phyloP scores from a whole-genome alignment of 345 rosid genomes.

The Reutealis trisperma region DNA sequence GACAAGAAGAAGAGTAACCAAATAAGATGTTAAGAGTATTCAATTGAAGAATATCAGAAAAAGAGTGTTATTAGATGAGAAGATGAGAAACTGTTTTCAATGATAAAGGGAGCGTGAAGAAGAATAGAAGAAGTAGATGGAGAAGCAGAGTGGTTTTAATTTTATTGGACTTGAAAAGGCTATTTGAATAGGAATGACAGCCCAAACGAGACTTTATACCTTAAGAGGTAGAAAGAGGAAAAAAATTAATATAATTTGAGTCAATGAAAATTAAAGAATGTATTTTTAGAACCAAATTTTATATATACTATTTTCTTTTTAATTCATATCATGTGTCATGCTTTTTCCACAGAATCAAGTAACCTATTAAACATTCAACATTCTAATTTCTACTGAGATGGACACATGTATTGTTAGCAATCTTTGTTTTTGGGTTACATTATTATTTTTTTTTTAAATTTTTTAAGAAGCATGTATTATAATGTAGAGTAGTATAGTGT shows the following conservation, averaged over 20 bases:
- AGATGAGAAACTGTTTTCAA: constrained; percentile 3
- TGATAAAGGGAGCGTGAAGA: constrained; percentile 2
- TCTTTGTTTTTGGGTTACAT: too few species aligned
- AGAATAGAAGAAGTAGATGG: constrained; percentile 11
- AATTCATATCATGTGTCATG: background rate
- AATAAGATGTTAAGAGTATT: background rate
- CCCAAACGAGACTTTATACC: constrained; percentile 27
- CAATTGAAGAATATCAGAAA: background rate
- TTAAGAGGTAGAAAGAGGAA: background rate
- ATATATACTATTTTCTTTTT: too few species aligned
- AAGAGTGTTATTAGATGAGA: background rate
- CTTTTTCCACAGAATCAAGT: constrained; percentile 17
- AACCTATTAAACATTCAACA: constrained; percentile 9
- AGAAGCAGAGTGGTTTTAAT: constrained; percentile 24
- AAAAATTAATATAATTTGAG: constrained; percentile 17
- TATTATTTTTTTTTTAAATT: too few species aligned
- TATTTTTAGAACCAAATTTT: background rate
- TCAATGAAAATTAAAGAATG: constrained; percentile 31
- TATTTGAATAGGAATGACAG: constrained; percentile 35
- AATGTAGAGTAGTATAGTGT: too few species aligned
- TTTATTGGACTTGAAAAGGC: constrained; percentile 29
- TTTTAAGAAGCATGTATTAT: too few species aligned
- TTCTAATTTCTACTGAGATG: background rate
- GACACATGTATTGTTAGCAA: too few species aligned
- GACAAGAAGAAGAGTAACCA: constrained; percentile 23